Evolutionary conservation across 2,329 filamentous ascomycete genomes (phyloP).

Genomic region (Ramichloridium luteum): DNA sequence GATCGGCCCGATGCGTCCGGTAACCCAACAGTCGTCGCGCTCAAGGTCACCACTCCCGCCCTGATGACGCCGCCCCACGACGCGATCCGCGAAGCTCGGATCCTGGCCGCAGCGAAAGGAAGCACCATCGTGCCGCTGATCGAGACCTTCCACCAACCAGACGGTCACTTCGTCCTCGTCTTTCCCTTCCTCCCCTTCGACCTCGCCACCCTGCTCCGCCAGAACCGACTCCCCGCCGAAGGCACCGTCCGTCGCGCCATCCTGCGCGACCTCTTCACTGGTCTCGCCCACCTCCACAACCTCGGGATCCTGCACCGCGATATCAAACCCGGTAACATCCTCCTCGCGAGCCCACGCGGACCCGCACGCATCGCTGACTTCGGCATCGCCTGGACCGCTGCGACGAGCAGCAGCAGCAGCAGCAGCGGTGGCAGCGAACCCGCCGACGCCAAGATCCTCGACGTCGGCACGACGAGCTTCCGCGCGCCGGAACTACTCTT

Average conservation of each 20-base stretch:
- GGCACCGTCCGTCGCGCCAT: conserved; percentile 31
- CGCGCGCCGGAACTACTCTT: conserved; percentile 84
- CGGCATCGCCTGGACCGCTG: conserved; percentile 69
- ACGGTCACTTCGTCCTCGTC: conserved; percentile 61
- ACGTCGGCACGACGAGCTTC: conserved; percentile 88
- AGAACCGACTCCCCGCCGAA: conserved; percentile 14
- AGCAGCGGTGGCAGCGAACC: conserved; percentile 48
- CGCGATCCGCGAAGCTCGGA: conserved; percentile 63
- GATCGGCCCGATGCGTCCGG: conserved; percentile 9
- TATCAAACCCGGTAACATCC: conserved; percentile 80
- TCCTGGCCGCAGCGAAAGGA: conserved; percentile 50
- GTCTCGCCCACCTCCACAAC: conserved; percentile 58
- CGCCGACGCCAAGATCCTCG: conserved; percentile 61
- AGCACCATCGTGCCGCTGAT: conserved; percentile 55
- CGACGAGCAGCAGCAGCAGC: too few relatives aligned
- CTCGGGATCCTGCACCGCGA: conserved; percentile 81
- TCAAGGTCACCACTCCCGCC: conserved; percentile 76
- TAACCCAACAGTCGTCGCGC: conserved; percentile 41
- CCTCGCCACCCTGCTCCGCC: conserved; percentile 53
- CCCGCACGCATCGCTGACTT: conserved; percentile 83
- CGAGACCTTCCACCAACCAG: conserved; percentile 57
- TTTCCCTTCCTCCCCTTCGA: conserved; percentile 75
- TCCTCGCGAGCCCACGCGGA: conserved; percentile 34
- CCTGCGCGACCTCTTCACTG: conserved; percentile 58
- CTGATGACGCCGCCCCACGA: conserved; percentile 70